phyloP scores from a whole-genome alignment of 306 rosid species.

The Trifolium dubium region DNA sequence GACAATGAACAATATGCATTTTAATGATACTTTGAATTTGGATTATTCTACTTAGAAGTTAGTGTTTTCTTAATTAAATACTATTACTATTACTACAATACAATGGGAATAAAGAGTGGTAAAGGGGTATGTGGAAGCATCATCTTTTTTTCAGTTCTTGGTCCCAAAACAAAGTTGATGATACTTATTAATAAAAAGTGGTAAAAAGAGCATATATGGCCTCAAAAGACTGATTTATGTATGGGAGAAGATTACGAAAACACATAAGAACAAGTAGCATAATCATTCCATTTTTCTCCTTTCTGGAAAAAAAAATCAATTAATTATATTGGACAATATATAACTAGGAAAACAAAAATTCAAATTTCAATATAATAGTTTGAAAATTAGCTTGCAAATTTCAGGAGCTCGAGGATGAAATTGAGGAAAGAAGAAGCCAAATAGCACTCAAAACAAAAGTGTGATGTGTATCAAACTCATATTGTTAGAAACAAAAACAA shows the following conservation, averaged over 20 bases:
- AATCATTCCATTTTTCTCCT: conserved; percentile 64
- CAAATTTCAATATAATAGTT: conserved; percentile 70
- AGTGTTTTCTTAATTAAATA: conserved; percentile 36
- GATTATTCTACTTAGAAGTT: conserved; percentile 39
- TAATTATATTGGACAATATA: conserved; percentile 44
- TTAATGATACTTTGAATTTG: conserved; percentile 29
- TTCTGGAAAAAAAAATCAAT: conserved; percentile 55
- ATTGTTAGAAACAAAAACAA: conserved; percentile 37
- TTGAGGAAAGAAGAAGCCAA: conserved; percentile 71
- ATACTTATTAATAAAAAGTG: background rate
- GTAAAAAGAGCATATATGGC: conserved; percentile 47
- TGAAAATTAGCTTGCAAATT: conserved; percentile 59
- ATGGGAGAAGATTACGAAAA: conserved; percentile 58
- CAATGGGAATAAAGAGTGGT: conserved; percentile 29
- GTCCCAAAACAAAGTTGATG: conserved; percentile 45
- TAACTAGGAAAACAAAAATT: conserved; percentile 70
- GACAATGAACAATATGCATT: conserved; percentile 33
- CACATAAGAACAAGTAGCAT: conserved; percentile 64
- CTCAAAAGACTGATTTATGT: conserved; percentile 77
- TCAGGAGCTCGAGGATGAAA: conserved; percentile 97
- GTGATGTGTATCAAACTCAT: conserved; percentile 35
- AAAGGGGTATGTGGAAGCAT: conserved; percentile 48
- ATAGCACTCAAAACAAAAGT: conserved; percentile 67
- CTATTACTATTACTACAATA: conserved; percentile 19
- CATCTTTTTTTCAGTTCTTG: conserved; percentile 45